Evolutionary conservation across 129 eudicot species (phyloP).

Genomic region (Sambucus nigra): DNA sequence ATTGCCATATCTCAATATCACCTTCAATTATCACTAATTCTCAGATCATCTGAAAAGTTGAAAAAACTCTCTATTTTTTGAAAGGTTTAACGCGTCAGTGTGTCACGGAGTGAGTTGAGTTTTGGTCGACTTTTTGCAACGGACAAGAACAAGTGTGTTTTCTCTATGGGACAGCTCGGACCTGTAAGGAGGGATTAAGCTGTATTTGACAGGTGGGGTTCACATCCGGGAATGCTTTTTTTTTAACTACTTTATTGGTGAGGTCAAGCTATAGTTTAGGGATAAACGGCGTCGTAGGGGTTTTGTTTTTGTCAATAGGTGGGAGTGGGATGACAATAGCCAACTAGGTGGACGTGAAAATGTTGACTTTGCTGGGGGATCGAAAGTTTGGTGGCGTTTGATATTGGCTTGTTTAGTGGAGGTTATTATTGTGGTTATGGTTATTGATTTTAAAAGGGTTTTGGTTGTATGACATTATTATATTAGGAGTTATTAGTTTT

Average conservation of each 20-base stretch:
- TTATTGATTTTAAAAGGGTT: too few species aligned
- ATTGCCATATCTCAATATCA: constrained; percentile 38
- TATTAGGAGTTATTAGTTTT: too few species aligned
- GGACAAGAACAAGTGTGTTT: constrained; percentile 2
- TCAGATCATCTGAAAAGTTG: background rate
- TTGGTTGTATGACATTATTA: too few species aligned
- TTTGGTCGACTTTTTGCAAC: constrained; percentile 11
- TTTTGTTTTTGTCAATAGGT: too few species aligned
- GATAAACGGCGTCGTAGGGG: too few species aligned
- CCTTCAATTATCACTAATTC: constrained; percentile 4
- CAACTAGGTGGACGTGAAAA: too few species aligned
- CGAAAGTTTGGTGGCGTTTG: too few species aligned
- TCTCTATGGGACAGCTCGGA: constrained; percentile 15
- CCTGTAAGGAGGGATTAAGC: background rate
- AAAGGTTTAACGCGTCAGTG: background rate
- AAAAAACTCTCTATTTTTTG: background rate
- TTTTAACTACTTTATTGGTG: constrained; percentile 5
- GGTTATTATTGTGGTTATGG: too few species aligned
- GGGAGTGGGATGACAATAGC: too few species aligned
- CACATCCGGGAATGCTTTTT: constrained; percentile 3
- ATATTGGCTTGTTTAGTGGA: too few species aligned
- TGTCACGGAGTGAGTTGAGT: background rate
- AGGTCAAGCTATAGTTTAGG: too few species aligned
- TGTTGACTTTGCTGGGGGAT: too few species aligned
- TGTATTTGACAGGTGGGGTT: constrained; percentile 3